Evolutionary conservation across 2,329 filamentous ascomycete genomes (phyloP).

Genomic region (Emergomyces orientalis): DNA sequence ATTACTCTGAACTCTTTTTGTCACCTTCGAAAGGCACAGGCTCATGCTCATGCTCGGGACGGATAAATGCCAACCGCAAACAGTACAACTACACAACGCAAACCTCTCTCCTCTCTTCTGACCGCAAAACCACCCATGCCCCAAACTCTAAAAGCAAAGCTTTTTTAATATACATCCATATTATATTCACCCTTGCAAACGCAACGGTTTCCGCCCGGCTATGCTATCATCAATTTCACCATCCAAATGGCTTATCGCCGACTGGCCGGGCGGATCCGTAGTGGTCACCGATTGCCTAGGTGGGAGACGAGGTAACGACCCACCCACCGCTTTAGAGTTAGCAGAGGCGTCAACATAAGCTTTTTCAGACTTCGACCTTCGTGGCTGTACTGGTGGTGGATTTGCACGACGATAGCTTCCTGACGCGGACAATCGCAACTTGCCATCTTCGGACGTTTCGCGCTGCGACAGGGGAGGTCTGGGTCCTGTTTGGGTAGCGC

Average conservation of each 20-base stretch:
- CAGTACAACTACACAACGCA: background rate
- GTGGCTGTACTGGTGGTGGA: slow-evolving; percentile 6
- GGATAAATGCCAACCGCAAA: background rate
- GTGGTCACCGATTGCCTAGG: background rate
- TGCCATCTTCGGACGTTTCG: background rate
- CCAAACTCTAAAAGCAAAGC: background rate
- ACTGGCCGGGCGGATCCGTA: background rate
- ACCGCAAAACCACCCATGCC: background rate
- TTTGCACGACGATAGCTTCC: background rate
- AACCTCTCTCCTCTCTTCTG: background rate
- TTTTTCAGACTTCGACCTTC: slow-evolving; percentile 2
- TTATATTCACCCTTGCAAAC: background rate
- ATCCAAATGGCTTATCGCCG: slow-evolving; percentile 18
- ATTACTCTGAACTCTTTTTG: background rate
- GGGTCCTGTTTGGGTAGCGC: background rate
- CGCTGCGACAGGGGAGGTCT: background rate
- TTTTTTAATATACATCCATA: background rate
- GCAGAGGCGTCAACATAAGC: background rate
- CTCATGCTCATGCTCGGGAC: background rate
- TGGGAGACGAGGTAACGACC: background rate
- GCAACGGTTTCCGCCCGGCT: slow-evolving; percentile 25
- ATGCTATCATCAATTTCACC: slow-evolving; percentile 19
- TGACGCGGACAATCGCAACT: background rate
- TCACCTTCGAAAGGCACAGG: no score
- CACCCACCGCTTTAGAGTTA: background rate